Evolutionary conservation across 306 rosid genomes (phyloP), one percentile per base, ranked within the genome.

Genomic region (Pterocarpus santalinus): DNA sequence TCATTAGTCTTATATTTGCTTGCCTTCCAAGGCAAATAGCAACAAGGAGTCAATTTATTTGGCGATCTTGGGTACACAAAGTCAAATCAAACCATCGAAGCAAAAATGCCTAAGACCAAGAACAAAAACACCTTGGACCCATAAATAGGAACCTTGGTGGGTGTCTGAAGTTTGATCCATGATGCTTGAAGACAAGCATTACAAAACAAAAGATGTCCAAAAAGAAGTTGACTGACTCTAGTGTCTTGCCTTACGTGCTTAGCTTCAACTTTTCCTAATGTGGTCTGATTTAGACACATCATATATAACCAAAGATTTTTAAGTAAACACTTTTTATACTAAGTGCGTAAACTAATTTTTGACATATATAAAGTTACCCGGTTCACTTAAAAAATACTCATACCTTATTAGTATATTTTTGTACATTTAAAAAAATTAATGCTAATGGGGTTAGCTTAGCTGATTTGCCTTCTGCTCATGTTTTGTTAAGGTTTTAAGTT

Each of bases 1-100:
- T 82, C 14, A 14, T 44, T 22, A 69, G 87, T 53, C 79, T 62
- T 64, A 60, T 35, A 34, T 14, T 66, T 71, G 61, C 77, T 69
- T 85, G 83, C 39, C 71, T 82, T 85, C 43, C 39, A 73, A 69
- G 79, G 69, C 84, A 81, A 81, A 72, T 70, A 41, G 63, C 32
- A 66, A 36, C 7, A 72, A 78, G 30, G 30, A 44, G 70, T 78
- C 79, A 83, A 72, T 65, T 65, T 65, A 71, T 71, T 15, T 65
- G 16, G 35, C 65, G 35, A 78, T 49, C 56, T 76, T 39, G 56
- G 78, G 66, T 52, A 76, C 13, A 47, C 52, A 82, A 82, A 82
- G 73, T 76, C 78, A 82, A 69, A 46, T 46, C 35, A 55, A 51
- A 16, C 8, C 28, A 55, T n/a, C 8, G 61, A 60, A 76, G 49